These are phyloP conservation scores for Fusarium temperatum DNA, from an alignment of 2,329 filamentous ascomycete genomes.

Conservation along the genomic window DNA sequence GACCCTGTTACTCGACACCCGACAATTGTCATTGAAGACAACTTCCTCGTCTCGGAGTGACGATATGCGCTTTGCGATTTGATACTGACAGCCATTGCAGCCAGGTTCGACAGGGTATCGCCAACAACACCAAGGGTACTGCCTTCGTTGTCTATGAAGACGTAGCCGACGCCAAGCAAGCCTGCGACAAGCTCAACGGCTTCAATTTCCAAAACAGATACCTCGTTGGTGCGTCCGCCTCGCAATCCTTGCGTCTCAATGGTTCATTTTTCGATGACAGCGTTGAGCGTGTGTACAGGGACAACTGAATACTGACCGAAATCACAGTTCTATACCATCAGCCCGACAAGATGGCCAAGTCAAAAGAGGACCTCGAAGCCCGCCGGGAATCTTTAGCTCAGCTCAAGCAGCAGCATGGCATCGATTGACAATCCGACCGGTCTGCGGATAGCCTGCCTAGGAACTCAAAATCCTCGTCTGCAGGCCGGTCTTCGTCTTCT, in stretches of 20 bases:
- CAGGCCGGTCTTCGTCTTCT: conserved; percentile 68
- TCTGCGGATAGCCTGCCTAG: conserved; percentile 62
- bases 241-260: not conserved
- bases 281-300: not conserved
- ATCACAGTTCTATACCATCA: conserved; percentile 68
- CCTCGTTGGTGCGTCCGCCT: conserved; percentile 81
- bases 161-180: conserved; percentile 97
- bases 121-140: conserved; percentile 96
- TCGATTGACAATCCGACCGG: conserved; percentile 92
- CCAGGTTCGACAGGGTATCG: conserved; percentile 98
- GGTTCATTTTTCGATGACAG: not conserved
- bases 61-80: conserved; percentile 5
- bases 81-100: conserved; percentile 57
- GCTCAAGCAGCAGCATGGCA: conserved; percentile 96
- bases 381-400: conserved; percentile 97
- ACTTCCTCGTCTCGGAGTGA: conserved; percentile 8
- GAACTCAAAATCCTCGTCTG: conserved; percentile 59
- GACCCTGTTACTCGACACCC: conserved; percentile 19
- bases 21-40: not conserved
- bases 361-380: conserved; percentile 92
- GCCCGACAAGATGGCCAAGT: conserved; percentile 76
- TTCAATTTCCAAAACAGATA: conserved; percentile 99
- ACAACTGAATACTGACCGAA: conserved; percentile 19
- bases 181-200: conserved; percentile 99
- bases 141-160: conserved; percentile 99